phyloP scores from a whole-genome alignment of 345 rosid genomes.

The Passiflora organensis region DNA sequence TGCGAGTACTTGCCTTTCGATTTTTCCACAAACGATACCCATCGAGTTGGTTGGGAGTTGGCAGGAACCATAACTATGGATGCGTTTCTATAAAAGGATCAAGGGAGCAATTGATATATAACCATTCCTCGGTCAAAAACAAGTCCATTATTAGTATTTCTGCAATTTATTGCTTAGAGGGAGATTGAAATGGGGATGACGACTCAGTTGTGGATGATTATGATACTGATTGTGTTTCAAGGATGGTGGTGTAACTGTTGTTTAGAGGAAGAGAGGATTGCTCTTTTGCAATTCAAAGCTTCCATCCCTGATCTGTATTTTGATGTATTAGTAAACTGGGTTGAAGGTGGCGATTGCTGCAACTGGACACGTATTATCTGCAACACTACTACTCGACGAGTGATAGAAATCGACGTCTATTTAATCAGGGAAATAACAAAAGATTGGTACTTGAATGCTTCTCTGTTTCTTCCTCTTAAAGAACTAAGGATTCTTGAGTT shows the following conservation, averaged over 20 bases:
- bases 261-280: not conserved
- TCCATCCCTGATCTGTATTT: not conserved
- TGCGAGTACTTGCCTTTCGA: no score
- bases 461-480: conserved; percentile 1
- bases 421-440: not conserved
- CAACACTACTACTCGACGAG: not conserved
- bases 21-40: no score
- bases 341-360: not conserved
- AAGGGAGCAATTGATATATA: no score
- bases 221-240: not conserved
- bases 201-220: not conserved
- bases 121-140: no score
- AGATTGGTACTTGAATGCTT: not conserved
- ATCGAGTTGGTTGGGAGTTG: no score
- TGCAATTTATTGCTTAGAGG: no score
- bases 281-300: not conserved
- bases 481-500: not conserved
- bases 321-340: not conserved
- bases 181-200: not conserved
- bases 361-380: not conserved
- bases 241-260: no score
- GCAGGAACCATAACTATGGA: no score
- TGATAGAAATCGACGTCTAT: not conserved
- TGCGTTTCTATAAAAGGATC: no score
- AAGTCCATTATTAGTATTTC: no score